These are phyloP conservation scores for Hanseniaspora lindneri DNA, from an alignment of 805 yeast genomes.

Conservation along the genomic window DNA sequence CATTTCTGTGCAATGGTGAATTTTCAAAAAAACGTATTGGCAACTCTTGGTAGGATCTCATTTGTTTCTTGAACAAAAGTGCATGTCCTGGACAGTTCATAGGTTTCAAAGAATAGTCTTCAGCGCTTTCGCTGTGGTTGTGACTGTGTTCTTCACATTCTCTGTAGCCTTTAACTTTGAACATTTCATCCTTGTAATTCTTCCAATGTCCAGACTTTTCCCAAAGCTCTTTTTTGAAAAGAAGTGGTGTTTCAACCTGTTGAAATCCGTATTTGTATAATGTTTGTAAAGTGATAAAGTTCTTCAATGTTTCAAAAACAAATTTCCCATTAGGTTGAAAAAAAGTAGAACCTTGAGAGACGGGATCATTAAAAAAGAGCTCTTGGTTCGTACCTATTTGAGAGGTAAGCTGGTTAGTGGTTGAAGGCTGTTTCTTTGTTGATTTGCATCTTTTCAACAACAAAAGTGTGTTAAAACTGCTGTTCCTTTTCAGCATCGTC, in stretches of 20 bases:
- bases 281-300: slow-evolving; percentile 69
- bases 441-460: neutral
- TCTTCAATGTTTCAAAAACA: slow-evolving; percentile 63
- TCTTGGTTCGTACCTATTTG: slow-evolving; percentile 46
- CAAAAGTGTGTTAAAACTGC: neutral
- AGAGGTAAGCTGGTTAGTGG: slow-evolving; percentile 8
- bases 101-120: slow-evolving; percentile 75
- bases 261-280: slow-evolving; percentile 71
- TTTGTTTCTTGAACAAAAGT: slow-evolving; percentile 59
- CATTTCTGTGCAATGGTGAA: slow-evolving; percentile 86
- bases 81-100: slow-evolving; percentile 97
- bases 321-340: slow-evolving; percentile 88
- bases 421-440: slow-evolving; percentile 3
- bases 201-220: slow-evolving; percentile 92
- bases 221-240: slow-evolving; percentile 76
- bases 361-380: slow-evolving; percentile 63
- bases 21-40: slow-evolving; percentile 83
- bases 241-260: slow-evolving; percentile 86
- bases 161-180: slow-evolving; percentile 55
- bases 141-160: slow-evolving; percentile 17
- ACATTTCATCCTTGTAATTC: slow-evolving; percentile 90
- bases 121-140: slow-evolving; percentile 17
- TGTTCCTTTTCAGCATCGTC: neutral
- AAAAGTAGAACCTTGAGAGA: slow-evolving; percentile 85
- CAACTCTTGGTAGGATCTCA: slow-evolving; percentile 71